phyloP scores from a whole-genome alignment of 108 stramenopile genomes.

The Cyclostephanos invisitatus region DNA sequence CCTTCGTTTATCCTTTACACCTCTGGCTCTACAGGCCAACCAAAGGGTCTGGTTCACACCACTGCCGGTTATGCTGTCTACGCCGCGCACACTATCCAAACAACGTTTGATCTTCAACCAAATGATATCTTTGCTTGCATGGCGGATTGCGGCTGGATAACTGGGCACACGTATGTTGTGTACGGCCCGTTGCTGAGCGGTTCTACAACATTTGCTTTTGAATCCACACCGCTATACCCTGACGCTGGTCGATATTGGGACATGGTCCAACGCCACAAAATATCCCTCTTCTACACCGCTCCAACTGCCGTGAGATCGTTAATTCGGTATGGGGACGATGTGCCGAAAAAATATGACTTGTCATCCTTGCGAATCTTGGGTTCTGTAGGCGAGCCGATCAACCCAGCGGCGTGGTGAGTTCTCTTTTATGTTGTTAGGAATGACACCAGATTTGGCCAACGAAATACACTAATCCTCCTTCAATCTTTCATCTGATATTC shows the following conservation, averaged over 20 bases:
- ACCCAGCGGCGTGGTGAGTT: constrained; percentile 92
- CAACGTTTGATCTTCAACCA: constrained; percentile 65
- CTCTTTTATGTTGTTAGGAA: too few species aligned
- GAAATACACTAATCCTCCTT: too few species aligned
- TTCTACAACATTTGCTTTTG: constrained; percentile 83
- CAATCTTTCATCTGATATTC: too few species aligned
- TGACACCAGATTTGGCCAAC: too few species aligned
- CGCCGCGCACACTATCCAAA: constrained; percentile 69
- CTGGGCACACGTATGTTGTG: constrained; percentile 87
- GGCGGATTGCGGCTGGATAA: constrained; percentile 91
- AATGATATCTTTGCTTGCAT: constrained; percentile 87
- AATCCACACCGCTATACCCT: constrained; percentile 83
- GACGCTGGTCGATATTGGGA: constrained; percentile 86
- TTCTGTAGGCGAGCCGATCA: constrained; percentile 89
- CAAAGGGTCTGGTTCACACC: constrained; percentile 86
- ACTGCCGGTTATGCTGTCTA: constrained; percentile 82
- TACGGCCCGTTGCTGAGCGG: constrained; percentile 86
- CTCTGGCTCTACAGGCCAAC: constrained; percentile 79
- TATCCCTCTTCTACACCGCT: constrained; percentile 87
- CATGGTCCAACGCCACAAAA: constrained; percentile 67
- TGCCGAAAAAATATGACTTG: constrained; percentile 77
- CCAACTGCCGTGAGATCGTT: constrained; percentile 89
- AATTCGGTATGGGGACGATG: constrained; percentile 78
- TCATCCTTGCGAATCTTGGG: constrained; percentile 79
- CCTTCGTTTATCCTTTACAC: constrained; percentile 87